Percentiles rank a stretch among this genome's conserved stretches.
Evolutionary conservation across 83 land plant species (phyloP).

Genomic region (Thuja plicata): DNA sequence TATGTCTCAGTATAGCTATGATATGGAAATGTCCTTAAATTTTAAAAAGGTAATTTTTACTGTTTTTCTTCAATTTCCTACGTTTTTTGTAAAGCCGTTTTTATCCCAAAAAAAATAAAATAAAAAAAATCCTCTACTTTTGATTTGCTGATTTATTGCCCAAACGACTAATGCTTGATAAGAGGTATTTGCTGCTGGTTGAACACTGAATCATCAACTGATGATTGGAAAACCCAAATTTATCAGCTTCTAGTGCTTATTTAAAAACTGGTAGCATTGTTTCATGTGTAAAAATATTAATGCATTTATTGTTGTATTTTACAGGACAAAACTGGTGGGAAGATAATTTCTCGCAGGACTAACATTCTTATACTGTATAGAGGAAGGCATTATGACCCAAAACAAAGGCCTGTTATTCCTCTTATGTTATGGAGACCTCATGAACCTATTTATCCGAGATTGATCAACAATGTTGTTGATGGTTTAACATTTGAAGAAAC

Average conservation of each 20-base stretch:
- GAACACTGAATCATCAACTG: background rate
- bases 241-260: background rate
- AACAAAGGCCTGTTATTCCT: constrained; percentile 64
- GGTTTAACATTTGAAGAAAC: constrained; percentile 66
- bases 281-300: background rate
- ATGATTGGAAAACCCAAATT: background rate
- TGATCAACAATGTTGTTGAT: constrained; percentile 60
- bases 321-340: constrained; percentile 88
- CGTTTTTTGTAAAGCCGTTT: no score
- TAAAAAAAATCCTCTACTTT: no score
- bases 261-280: background rate
- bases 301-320: background rate
- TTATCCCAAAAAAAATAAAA: no score
- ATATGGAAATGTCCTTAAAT: no score
- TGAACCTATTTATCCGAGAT: constrained; percentile 68
- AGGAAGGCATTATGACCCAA: constrained; percentile 71
- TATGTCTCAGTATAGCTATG: no score
- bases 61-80: no score
- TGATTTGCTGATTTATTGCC: no score
- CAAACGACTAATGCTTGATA: background rate
- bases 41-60: no score
- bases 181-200: background rate
- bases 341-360: constrained; percentile 52
- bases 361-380: constrained; percentile 60
- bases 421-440: constrained; percentile 79